Conservation (phyloP, 768 basidiomycete species). For the Clavaria fumosa region DNA sequence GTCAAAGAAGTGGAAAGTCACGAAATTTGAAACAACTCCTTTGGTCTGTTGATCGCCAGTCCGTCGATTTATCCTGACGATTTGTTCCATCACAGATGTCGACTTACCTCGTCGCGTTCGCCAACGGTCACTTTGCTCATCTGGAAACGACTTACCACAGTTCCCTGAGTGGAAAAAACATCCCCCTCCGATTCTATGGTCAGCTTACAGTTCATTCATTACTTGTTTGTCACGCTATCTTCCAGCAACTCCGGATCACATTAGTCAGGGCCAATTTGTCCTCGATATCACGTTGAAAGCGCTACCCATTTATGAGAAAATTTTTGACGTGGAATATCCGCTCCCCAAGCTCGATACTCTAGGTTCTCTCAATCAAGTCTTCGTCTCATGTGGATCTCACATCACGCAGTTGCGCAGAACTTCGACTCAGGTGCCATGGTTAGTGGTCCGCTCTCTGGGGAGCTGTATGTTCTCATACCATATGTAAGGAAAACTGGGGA, state of each 20-base stretch:
- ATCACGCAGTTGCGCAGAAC: too few relatives aligned
- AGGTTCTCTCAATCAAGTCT: too few relatives aligned
- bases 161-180: constrained; percentile 61
- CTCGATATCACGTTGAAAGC: constrained; percentile 75
- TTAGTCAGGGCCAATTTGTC: constrained; percentile 73
- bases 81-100: constrained; percentile 48
- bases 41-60: constrained; percentile 15
- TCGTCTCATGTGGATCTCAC: too few relatives aligned
- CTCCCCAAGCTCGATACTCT: constrained; percentile 91
- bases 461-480: too few relatives aligned
- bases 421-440: too few relatives aligned
- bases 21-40: constrained; percentile 69
- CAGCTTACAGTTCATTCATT: constrained; percentile 12
- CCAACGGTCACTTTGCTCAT: constrained; percentile 64
- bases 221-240: constrained; percentile 6
- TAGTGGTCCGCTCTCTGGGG: too few relatives aligned
- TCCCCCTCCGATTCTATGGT: constrained; percentile 81
- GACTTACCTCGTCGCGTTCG: constrained; percentile 78
- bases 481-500: constrained; percentile 95
- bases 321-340: constrained; percentile 87
- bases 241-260: constrained; percentile 70
- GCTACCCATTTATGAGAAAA: constrained; percentile 79
- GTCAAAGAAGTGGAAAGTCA: constrained; percentile 54
- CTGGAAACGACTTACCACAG: constrained; percentile 65
- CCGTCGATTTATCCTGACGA: neutral